phyloP scores from a whole-genome alignment of 768 basidiomycete genomes.

The Trametes villosa region DNA sequence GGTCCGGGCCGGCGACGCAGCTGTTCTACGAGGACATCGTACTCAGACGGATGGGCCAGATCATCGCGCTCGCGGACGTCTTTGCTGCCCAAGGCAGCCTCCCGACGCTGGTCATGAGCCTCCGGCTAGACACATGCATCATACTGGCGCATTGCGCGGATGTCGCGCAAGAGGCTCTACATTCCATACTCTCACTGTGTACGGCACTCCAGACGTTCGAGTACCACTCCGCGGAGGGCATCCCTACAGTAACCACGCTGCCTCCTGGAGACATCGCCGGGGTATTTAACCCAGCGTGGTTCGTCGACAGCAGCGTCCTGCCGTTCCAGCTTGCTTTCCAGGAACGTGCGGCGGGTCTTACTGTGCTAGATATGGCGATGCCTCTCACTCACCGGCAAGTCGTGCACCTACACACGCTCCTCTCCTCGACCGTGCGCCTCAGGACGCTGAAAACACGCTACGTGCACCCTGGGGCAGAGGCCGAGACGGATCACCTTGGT shows the following conservation, averaged over 20 bases:
- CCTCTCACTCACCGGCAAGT: not conserved
- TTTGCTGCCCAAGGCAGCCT: not conserved
- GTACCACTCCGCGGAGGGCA: not conserved
- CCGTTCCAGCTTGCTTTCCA: not conserved
- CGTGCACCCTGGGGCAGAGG: not conserved
- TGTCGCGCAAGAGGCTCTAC: not conserved
- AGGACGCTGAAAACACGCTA: not conserved
- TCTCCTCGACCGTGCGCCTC: not conserved
- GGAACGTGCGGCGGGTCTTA: not conserved
- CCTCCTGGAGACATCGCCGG: too few relatives aligned
- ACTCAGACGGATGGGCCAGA: slow-evolving; percentile 12
- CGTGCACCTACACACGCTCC: not conserved
- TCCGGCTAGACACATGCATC: slow-evolving; percentile 9
- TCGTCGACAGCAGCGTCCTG: not conserved
- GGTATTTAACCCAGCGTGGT: too few relatives aligned
- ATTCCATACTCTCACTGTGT: not conserved
- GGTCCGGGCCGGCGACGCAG: slow-evolving; percentile 11
- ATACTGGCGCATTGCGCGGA: slow-evolving; percentile 3
- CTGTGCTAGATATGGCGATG: not conserved
- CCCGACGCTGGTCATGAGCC: not conserved
- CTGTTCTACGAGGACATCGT: slow-evolving; percentile 16
- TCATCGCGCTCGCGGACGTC: too few relatives aligned
- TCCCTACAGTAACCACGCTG: too few relatives aligned
- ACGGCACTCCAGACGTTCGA: slow-evolving; percentile 8
- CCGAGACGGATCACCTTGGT: not conserved